phyloP scores from a whole-genome alignment of 2,329 filamentous ascomycete species.

The Cladosporium sp. region DNA sequence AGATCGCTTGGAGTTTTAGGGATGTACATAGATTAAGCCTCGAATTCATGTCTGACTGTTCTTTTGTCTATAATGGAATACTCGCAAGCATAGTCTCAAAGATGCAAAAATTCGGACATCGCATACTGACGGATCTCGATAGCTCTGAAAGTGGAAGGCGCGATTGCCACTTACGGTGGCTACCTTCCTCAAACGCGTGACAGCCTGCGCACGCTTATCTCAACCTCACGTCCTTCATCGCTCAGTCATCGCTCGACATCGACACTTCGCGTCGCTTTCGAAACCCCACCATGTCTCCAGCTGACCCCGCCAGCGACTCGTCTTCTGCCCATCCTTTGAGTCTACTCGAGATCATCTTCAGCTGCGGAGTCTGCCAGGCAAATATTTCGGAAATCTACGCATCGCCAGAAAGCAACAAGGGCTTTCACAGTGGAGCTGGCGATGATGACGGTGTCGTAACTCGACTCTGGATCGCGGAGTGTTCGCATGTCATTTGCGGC shows the following conservation, averaged over 20 bases:
- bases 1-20: slow-evolving; percentile 5
- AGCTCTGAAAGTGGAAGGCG: slow-evolving; percentile 5
- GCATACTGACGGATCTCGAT: background rate
- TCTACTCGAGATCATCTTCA: slow-evolving; percentile 42
- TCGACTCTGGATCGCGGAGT: slow-evolving; percentile 45
- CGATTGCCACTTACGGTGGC: slow-evolving; percentile 5
- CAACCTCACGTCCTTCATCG: background rate
- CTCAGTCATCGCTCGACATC: background rate
- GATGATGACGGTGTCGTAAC: slow-evolving; percentile 37
- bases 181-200: background rate
- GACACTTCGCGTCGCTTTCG: slow-evolving; percentile 13
- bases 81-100: background rate
- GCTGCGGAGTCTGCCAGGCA: slow-evolving; percentile 45
- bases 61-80: slow-evolving; percentile 16
- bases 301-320: background rate
- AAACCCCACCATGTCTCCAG: slow-evolving; percentile 6
- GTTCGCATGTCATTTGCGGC: slow-evolving; percentile 47
- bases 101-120: too few relatives aligned
- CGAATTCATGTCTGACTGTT: slow-evolving; percentile 10
- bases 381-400: slow-evolving; percentile 44
- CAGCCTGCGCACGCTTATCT: background rate
- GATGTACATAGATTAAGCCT: slow-evolving; percentile 12
- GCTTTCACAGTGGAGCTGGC: slow-evolving; percentile 27
- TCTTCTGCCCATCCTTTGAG: slow-evolving; percentile 12
- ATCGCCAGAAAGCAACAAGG: slow-evolving; percentile 32